Conservation (phyloP, 257 asterid genomes). For the Nicotiana tabacum region DNA sequence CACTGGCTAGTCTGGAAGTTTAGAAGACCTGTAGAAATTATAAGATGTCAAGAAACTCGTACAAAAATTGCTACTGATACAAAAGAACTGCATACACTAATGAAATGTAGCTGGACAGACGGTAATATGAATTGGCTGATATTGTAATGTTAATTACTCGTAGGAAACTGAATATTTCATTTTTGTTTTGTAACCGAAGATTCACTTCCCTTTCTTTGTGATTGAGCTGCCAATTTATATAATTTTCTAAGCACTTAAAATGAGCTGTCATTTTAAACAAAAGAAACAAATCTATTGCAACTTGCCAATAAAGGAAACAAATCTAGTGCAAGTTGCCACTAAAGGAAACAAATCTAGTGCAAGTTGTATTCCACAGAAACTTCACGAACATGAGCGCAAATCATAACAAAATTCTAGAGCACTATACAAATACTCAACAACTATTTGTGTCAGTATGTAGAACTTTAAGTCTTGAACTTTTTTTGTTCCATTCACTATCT, state of each 20-base stretch:
- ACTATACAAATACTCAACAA: neutral
- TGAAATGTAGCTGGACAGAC: neutral
- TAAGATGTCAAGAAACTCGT: too few species aligned
- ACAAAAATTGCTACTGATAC: too few species aligned
- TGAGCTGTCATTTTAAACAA: neutral
- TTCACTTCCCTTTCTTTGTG: neutral
- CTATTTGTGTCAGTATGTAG: neutral
- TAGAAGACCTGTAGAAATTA: too few species aligned
- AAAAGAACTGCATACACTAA: neutral
- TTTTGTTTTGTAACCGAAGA: neutral
- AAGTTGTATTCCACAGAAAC: neutral
- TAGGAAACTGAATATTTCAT: neutral
- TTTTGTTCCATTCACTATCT: neutral
- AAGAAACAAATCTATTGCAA: neutral
- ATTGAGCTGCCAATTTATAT: neutral
- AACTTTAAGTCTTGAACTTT: neutral
- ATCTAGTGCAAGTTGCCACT: neutral
- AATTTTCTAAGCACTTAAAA: neutral
- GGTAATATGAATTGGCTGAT: neutral
- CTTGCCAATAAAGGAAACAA: neutral
- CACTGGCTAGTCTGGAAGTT: too few species aligned
- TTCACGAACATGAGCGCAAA: conserved; percentile 8
- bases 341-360: neutral
- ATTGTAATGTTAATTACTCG: neutral
- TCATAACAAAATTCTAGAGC: conserved; percentile 16